These are phyloP conservation scores for Epichloe brachyelytri DNA, from an alignment of 2,329 filamentous ascomycete species.

Conservation along the genomic window DNA sequence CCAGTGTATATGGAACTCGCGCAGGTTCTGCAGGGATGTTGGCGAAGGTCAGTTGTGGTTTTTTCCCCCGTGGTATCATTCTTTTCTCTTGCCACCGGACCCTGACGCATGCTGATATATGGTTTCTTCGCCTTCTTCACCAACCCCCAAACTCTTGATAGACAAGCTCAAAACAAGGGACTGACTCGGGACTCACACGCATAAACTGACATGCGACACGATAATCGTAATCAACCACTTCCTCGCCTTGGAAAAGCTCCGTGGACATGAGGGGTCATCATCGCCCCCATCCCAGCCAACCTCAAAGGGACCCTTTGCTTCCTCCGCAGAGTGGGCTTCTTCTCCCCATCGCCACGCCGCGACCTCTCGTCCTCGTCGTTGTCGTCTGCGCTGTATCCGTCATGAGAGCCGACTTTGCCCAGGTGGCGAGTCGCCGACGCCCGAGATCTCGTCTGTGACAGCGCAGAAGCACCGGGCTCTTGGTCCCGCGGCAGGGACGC, in stretches of 20 bases:
- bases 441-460: background rate
- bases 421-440: background rate
- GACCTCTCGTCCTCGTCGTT: conserved; percentile 3
- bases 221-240: conserved; percentile 75
- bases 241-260: conserved; percentile 48
- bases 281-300: conserved; percentile 65
- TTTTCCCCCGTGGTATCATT: background rate
- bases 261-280: conserved; percentile 60
- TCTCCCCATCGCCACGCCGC: conserved; percentile 6
- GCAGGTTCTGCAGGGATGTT: conserved; percentile 46
- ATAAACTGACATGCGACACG: conserved; percentile 60
- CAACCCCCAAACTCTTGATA: no score
- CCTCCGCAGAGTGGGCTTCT: background rate
- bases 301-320: conserved; percentile 41
- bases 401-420: conserved; percentile 23
- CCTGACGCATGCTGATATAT: no score
- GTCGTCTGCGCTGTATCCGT: conserved; percentile 30
- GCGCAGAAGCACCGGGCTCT: background rate
- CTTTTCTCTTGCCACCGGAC: background rate
- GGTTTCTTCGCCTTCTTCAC: background rate
- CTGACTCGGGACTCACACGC: conserved; percentile 56
- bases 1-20: conserved; percentile 81
- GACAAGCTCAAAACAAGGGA: background rate
- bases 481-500: background rate
- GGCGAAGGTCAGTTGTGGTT: background rate